phyloP scores from a whole-genome alignment of 177 flowering plant species.

The Vitis hybrid region DNA sequence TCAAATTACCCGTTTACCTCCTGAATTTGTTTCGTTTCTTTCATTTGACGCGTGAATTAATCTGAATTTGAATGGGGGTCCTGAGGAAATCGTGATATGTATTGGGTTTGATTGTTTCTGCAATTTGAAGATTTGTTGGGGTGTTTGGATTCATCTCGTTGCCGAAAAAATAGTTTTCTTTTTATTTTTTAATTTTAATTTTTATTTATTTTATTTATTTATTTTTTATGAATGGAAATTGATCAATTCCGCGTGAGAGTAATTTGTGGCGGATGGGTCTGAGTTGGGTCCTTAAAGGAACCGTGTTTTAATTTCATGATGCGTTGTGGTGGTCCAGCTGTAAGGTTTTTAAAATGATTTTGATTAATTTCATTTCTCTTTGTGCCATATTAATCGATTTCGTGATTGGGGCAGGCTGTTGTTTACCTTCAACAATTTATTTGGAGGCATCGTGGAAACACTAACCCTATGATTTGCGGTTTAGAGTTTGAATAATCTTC shows the following conservation, averaged over 20 bases:
- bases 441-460: no score
- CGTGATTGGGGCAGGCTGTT: neutral
- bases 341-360: neutral
- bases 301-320: constrained; percentile 4
- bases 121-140: no score
- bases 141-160: no score
- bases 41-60: no score
- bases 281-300: constrained; percentile 8
- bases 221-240: neutral
- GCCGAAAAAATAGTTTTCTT: neutral
- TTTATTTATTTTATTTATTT: neutral
- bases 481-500: neutral
- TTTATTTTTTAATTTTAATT: neutral
- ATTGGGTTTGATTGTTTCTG: no score
- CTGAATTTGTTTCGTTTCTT: no score
- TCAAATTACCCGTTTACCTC: neutral
- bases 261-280: constrained; percentile 6
- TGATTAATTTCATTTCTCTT: neutral
- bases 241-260: constrained; percentile 6
- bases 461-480: no score
- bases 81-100: no score
- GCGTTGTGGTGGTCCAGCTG: neutral
- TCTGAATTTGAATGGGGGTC: no score
- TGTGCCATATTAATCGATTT: neutral
- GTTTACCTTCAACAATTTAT: neutral